Evolutionary conservation across 345 rosid species (phyloP).

Genomic region (rapeseed (Brassica napus)): Da-Ae NC_063443.1:7939501-7940000

Average conservation of each 20-base stretch:
- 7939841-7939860: slow-evolving; percentile 22
- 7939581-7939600: neutral
- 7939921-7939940: slow-evolving; percentile 30
- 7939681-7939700: neutral
- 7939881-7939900: neutral
- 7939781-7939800: neutral
- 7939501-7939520: neutral
- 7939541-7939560: neutral
- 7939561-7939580: neutral
- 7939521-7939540: neutral
- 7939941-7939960: slow-evolving; percentile 36
- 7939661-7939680: slow-evolving; percentile 18
- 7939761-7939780: slow-evolving; percentile 23
- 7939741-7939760: slow-evolving; percentile 13
- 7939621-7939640: neutral
- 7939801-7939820: slow-evolving; percentile 18
- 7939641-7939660: neutral
- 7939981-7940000: slow-evolving; percentile 27
- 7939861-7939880: slow-evolving; percentile 11
- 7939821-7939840: slow-evolving; percentile 15
- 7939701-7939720: slow-evolving; percentile 5
- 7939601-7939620: neutral
- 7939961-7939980: slow-evolving; percentile 31
- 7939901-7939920: slow-evolving; percentile 36
- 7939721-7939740: slow-evolving; percentile 3